Percentiles rank a stretch among this genome's conserved stretches.
Evolutionary conservation across 2,329 filamentous ascomycete species (phyloP).

Genomic region (Colletotrichum tropicale): DNA sequence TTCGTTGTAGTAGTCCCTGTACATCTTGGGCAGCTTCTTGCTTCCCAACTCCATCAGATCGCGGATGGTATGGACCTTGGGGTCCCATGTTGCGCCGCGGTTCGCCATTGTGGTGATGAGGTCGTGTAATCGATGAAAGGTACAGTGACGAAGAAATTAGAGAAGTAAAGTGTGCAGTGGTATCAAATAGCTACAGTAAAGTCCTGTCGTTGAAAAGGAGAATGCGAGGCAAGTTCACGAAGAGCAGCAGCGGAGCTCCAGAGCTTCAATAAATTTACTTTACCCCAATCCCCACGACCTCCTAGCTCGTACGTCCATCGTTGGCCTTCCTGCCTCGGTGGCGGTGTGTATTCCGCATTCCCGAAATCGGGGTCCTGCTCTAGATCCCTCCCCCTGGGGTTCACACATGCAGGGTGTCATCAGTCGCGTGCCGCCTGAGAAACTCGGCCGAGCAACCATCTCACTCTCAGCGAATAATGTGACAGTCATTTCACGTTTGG

Average conservation of each 20-base stretch:
- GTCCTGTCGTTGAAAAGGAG: not conserved
- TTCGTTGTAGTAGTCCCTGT: slow-evolving; percentile 60
- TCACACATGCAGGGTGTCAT: not conserved
- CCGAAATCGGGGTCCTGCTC: not conserved
- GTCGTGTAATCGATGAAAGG: not conserved
- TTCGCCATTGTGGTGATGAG: not conserved
- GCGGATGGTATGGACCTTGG: slow-evolving; percentile 14
- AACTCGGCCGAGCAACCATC: not conserved
- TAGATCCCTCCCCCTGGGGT: not conserved
- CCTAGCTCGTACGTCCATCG: rapidly evolving
- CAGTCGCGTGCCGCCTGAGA: not conserved
- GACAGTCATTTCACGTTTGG: not conserved
- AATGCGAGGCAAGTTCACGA: not conserved
- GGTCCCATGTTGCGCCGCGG: slow-evolving; percentile 14
- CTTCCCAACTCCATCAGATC: slow-evolving; percentile 45
- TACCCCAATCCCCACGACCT: not conserved
- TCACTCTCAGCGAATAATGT: not conserved
- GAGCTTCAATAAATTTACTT: not conserved
- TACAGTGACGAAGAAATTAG: rapidly evolving
- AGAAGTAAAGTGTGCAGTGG: not conserved
- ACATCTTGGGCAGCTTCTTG: slow-evolving; percentile 41
- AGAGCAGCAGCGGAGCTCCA: not conserved
- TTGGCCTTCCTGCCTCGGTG: not conserved
- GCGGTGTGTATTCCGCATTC: not conserved
- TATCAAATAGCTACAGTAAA: not conserved